These are phyloP conservation scores for Coniochaeta ligniaria DNA, from an alignment of 2,329 filamentous ascomycete genomes.

Conservation along the genomic window DNA sequence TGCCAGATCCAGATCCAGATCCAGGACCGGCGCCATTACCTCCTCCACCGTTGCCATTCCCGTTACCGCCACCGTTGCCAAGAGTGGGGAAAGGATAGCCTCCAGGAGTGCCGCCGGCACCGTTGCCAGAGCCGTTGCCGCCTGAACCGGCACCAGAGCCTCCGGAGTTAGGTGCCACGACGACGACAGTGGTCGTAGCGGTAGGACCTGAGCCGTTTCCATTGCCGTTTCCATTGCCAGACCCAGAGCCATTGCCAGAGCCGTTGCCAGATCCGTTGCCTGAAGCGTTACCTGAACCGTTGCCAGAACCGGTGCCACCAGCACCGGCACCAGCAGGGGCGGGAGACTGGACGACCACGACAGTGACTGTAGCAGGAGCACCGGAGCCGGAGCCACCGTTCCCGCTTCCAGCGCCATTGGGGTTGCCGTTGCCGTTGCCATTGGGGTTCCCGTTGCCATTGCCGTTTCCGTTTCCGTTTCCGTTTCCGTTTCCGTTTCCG, in stretches of 20 bases:
- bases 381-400: not conserved
- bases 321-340: not conserved
- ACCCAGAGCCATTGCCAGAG: not conserved
- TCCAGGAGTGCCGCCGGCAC: too few relatives aligned
- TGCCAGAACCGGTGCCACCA: not conserved
- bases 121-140: too few relatives aligned
- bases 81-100: too few relatives aligned
- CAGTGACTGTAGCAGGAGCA: conserved; percentile 3
- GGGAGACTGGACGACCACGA: not conserved
- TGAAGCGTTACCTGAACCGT: not conserved
- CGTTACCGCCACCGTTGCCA: too few relatives aligned
- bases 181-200: not conserved
- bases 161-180: not conserved
- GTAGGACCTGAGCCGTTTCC: not conserved
- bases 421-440: not conserved
- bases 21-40: too few relatives aligned
- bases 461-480: not conserved
- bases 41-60: too few relatives aligned
- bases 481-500: not conserved
- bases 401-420: not conserved
- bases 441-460: not conserved
- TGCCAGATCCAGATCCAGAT: too few relatives aligned
- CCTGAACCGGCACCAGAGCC: too few relatives aligned
- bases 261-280: not conserved
- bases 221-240: not conserved